phyloP scores from a whole-genome alignment of 2,329 filamentous ascomycete species.

The Apiospora arundinis region DNA sequence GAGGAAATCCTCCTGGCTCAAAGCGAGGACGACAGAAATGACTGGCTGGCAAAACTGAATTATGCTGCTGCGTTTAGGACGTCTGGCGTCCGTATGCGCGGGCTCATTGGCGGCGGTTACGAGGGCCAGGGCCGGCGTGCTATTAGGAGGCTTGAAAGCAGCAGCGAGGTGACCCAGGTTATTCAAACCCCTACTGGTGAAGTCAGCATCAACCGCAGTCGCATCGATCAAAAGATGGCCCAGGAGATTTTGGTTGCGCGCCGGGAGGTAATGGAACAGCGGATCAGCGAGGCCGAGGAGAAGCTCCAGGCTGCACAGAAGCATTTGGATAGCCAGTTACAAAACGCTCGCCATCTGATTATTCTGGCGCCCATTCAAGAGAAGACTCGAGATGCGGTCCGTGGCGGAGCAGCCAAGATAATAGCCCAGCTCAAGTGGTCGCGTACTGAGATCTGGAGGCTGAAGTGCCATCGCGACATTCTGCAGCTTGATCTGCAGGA shows the following conservation, averaged over 20 bases:
- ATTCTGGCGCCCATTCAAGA: conserved; percentile 88
- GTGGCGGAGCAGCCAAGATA: conserved; percentile 83
- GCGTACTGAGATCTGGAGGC: conserved; percentile 90
- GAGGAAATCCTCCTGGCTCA: conserved; percentile 94
- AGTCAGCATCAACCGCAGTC: conserved; percentile 74
- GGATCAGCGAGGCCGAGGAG: conserved; percentile 83
- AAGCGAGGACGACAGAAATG: conserved; percentile 89
- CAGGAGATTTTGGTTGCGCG: conserved; percentile 86
- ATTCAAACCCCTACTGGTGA: conserved; percentile 77
- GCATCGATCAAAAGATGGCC: conserved; percentile 81
- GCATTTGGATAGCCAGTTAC: conserved; percentile 80
- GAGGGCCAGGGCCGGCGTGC: conserved; percentile 80
- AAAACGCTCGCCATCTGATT: conserved; percentile 89
- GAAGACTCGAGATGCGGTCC: conserved; percentile 85
- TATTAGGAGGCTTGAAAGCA: conserved; percentile 72
- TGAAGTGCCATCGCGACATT: conserved; percentile 90
- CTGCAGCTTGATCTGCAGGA: conserved; percentile 85
- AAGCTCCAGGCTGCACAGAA: conserved; percentile 76
- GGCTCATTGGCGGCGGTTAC: conserved; percentile 83
- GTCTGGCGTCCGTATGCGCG: conserved; percentile 88
- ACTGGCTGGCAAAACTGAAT: conserved; percentile 95
- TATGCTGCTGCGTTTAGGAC: conserved; percentile 95
- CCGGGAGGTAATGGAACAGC: conserved; percentile 80
- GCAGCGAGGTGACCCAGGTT: conserved; percentile 62
- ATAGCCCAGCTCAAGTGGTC: conserved; percentile 92